A percentile compares a stretch with the other conserved stretches of the same genome.
phyloP scores from a whole-genome alignment of 495 filamentous ascomycete species.

The Saxophila tyrrhenica region DNA sequence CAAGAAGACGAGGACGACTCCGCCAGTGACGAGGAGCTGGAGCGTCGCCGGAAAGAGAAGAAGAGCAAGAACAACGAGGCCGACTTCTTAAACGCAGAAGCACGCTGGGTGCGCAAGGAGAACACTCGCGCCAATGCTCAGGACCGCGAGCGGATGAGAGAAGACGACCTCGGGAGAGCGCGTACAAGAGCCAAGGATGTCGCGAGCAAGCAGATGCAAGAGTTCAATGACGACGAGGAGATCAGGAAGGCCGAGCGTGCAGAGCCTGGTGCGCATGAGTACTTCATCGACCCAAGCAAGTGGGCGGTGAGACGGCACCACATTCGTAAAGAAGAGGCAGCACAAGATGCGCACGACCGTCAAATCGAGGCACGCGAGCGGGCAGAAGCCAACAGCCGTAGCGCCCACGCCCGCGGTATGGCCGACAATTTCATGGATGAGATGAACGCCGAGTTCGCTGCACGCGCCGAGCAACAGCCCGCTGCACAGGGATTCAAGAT shows the following conservation, averaged over 20 bases:
- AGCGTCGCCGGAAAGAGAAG: constrained; percentile 58
- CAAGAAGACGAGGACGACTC: constrained; percentile 85
- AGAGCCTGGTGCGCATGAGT: constrained; percentile 52
- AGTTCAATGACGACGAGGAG: constrained; percentile 87
- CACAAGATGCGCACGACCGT: constrained; percentile 71
- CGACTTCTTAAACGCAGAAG: constrained; percentile 71
- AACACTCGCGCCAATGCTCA: constrained; percentile 69
- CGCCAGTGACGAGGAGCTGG: constrained; percentile 74
- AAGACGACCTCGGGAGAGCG: constrained; percentile 26
- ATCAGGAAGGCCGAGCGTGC: constrained; percentile 34
- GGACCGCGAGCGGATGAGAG: constrained; percentile 68
- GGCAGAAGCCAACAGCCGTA: constrained; percentile 53
- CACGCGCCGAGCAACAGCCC: constrained; percentile 36
- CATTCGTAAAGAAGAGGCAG: constrained; percentile 60
- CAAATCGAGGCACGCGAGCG: constrained; percentile 63
- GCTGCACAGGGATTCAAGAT: constrained; percentile 88
- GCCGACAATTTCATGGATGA: constrained; percentile 88
- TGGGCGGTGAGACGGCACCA: constrained; percentile 75
- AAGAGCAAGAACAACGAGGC: constrained; percentile 66
- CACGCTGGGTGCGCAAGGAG: constrained; percentile 83
- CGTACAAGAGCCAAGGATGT: constrained; percentile 51
- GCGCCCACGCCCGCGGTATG: constrained; percentile 70
- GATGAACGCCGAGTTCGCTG: constrained; percentile 73
- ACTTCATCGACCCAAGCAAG: constrained; percentile 70
- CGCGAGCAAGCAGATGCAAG: constrained; percentile 58